These are phyloP conservation scores for Hypoxylon sp. DNA, from an alignment of 2,329 filamentous ascomycete genomes.

Conservation along the genomic window DNA sequence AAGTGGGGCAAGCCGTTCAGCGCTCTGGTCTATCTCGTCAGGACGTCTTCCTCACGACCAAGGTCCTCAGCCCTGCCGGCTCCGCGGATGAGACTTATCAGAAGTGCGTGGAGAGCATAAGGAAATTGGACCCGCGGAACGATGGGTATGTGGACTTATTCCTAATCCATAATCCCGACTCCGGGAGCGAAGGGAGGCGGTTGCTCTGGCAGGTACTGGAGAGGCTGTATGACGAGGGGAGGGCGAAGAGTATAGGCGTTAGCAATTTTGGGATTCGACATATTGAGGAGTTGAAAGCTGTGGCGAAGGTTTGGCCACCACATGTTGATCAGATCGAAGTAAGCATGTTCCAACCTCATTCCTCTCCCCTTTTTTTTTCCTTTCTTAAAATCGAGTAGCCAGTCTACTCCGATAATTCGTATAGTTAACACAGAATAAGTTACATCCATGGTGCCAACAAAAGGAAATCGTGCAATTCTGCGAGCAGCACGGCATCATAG, in stretches of 20 bases:
- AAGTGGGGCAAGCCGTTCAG: constrained; percentile 76
- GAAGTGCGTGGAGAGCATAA: constrained; percentile 72
- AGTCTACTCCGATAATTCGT: background rate
- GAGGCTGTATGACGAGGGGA: constrained; percentile 70
- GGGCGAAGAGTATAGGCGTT: constrained; percentile 71
- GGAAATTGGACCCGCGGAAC: constrained; percentile 68
- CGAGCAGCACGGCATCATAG: constrained; percentile 69
- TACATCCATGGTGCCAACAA: constrained; percentile 79
- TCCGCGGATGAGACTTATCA: constrained; percentile 72
- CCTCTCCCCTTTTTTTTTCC: background rate
- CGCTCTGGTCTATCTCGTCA: constrained; percentile 69
- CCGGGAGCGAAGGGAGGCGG: constrained; percentile 68
- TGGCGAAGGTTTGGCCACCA: constrained; percentile 78
- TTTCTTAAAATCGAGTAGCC: background rate
- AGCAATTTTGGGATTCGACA: constrained; percentile 79
- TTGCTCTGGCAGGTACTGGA: constrained; percentile 78
- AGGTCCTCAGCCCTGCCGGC: constrained; percentile 71
- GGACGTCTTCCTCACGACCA: constrained; percentile 77
- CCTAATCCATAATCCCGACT: constrained; percentile 73
- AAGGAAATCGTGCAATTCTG: constrained; percentile 65
- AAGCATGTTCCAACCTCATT: constrained; percentile 46
- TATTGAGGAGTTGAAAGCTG: constrained; percentile 77
- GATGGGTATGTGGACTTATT: constrained; percentile 80
- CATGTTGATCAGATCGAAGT: constrained; percentile 76
- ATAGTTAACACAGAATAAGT: constrained; percentile 58